Evolutionary conservation across 306 rosid genomes (phyloP), one percentile per base, ranked within the genome.

Genomic region (Citrullus mucosospermus): DNA sequence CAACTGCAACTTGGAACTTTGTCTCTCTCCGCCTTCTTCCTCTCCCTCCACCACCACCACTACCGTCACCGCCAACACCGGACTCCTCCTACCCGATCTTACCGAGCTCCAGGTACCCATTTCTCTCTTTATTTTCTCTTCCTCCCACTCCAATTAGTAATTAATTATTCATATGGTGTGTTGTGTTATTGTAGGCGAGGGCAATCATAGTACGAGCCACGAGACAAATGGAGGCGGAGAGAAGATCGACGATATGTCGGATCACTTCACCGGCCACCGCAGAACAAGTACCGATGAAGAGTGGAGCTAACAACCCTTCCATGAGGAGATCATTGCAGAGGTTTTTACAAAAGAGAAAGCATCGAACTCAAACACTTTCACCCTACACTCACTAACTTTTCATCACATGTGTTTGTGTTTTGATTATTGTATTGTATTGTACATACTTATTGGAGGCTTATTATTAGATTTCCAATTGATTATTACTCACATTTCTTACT

Each of bases 251-350:
- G 18, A 36, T 56, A 6, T 44, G 75, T 69, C n/a, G 38, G 2
- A 20, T 44, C 2, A 44, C 39, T 11, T 46, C 41, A 13, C 1
- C 75, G 17, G 28, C 28, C 28, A 4, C 6, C 0, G 4, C 6
- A 0, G 8, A 48, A 1, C 18, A 0, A 0, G 10, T 10, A 2
- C 10, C 5, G 1, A 46, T 46, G 54, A 28, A 6, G 20, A 12
- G 6, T 6, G 58, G 58, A 5, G 38, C 14, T 18, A 46, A 1
- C 58, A 46, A 1, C 58, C 76, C 54, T 39, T 28, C 77, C 59
- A 28, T 72, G 77, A 72, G 13, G 60, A 72, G 77, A 72, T 72
- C 77, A 0, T 7, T 72, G 22, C 77, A 72, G 22, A 72, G 59
- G 4, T 72, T 72, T 25, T 30, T 72, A 15, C 43, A 72, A 8